These are phyloP conservation scores for Novymonas esmeraldas DNA, from an alignment of 208 protist species.

Conservation along the genomic window DNA sequence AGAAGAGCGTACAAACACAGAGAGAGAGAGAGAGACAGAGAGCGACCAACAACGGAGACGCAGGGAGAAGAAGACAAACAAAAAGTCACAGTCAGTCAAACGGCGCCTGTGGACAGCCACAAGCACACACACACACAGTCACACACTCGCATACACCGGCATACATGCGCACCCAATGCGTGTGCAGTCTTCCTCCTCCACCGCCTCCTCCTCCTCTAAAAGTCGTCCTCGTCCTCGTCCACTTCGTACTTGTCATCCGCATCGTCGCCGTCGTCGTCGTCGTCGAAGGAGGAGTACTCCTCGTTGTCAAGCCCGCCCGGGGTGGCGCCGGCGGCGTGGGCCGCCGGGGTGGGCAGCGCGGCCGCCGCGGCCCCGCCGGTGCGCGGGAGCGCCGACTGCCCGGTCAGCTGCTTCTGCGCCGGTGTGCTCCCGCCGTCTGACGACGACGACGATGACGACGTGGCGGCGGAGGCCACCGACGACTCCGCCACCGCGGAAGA, in stretches of 20 bases:
- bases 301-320: conserved; percentile 48
- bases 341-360: not conserved
- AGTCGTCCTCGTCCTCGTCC: conserved; percentile 88
- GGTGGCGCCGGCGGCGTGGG: conserved; percentile 11
- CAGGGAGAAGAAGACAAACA: not conserved
- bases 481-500: not conserved
- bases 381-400: not conserved
- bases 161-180: not conserved
- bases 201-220: conserved; percentile 39
- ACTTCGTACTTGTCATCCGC: conserved; percentile 67
- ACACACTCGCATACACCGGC: not conserved
- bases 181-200: not conserved
- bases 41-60: too few relatives aligned
- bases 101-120: too few relatives aligned
- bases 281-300: conserved; percentile 85
- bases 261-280: conserved; percentile 47
- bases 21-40: not conserved
- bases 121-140: not conserved
- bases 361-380: not conserved
- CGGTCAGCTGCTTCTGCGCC: conserved; percentile 1
- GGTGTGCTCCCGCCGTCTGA: not conserved
- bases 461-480: not conserved
- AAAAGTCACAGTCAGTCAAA: too few relatives aligned
- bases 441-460: conserved; percentile 4
- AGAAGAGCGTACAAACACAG: not conserved